Base-by-base conservation (phyloP, 352 stramenopile genomes). In the Phytophthora chlamydospora region DNA sequence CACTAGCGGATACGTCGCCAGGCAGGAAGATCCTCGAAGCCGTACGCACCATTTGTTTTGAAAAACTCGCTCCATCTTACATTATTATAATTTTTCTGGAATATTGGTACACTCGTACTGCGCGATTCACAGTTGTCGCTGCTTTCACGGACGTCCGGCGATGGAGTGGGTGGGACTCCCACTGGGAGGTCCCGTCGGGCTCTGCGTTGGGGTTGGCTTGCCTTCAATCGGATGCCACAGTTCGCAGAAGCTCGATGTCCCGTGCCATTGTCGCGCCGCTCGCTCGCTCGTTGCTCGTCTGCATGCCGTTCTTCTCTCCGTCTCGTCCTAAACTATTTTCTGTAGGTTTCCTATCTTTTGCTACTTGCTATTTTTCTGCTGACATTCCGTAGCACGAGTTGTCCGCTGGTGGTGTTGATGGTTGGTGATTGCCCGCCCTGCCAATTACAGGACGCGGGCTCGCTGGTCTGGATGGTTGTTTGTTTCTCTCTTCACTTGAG, bases 21-120 rank as follows among this genome's bases (percentile, higher is more conserved):
- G 21, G 32, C 12, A 46, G 39, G 2, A 34, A 41, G 21, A 42
- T 16, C 10, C 36, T 16, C 17, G 42, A 51, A 40, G 14, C 19
- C 47, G 16, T 14, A 50, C 36, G 4, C 41, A 43, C 41, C 16
- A 7, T 48, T 69, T 11, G 44, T 44, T 62, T 29, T 66, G 31
- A 72, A 75, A 76, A 74, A 50, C 34, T 73, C 54, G 63, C 64
- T 76, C 68, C 68, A 74, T 76, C 68, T 50, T 74, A 76, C 68
- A 76, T 71, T 73, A 66, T 62, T 71, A 62, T 67, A 64, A 49
- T 76, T 76, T 76, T 71, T 74, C 67, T 68, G 47, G 49, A 32
- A 44, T 75, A 68, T 41, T 68, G 43, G 43, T 72, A 73, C 63
- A 73, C 55, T 68, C 56, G 67, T 73, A 70, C 68, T 73, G 68